A percentile compares a stretch with the other conserved stretches of the same genome.
These are phyloP conservation scores for Ascochyta viciae-villosae DNA, from an alignment of 2,329 filamentous ascomycete species.

Conservation along the genomic window DNA sequence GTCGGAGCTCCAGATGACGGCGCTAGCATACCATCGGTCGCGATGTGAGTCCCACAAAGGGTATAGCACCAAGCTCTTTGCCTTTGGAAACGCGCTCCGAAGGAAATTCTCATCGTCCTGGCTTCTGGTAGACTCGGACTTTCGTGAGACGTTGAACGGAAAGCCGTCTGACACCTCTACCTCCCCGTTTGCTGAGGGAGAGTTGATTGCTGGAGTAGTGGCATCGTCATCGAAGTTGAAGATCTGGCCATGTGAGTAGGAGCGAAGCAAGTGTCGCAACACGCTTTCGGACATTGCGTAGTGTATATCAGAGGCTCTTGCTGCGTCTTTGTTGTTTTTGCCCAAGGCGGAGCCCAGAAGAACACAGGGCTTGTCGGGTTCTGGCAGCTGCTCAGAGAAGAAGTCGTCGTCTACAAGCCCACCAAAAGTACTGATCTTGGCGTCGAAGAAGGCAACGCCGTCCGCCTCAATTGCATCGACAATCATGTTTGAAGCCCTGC, in stretches of 20 bases:
- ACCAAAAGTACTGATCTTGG: constrained; percentile 48
- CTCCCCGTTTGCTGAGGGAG: constrained; percentile 28
- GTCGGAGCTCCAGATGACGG: constrained; percentile 48
- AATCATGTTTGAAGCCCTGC: constrained; percentile 49
- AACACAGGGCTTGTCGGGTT: constrained; percentile 44
- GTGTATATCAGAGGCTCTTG: constrained; percentile 19
- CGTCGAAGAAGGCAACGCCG: constrained; percentile 49
- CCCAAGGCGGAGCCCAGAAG: constrained; percentile 39
- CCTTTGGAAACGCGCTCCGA: constrained; percentile 44
- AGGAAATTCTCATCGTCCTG: constrained; percentile 46
- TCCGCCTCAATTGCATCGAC: constrained; percentile 48
- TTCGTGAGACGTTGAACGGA: constrained; percentile 31
- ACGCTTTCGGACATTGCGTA: constrained; percentile 42
- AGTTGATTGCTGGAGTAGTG: constrained; percentile 22
- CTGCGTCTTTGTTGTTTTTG: constrained; percentile 22
- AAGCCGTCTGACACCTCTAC: constrained; percentile 28
- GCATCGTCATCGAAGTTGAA: constrained; percentile 47
- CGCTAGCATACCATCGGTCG: constrained; percentile 49
- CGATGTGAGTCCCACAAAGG: constrained; percentile 51
- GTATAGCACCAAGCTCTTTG: constrained; percentile 48
- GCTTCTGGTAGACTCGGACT: constrained; percentile 39
- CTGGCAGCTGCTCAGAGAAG: constrained; percentile 36
- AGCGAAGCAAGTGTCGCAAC: constrained; percentile 42
- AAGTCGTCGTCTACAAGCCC: constrained; percentile 48
- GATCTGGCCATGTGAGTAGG: constrained; percentile 47